A percentile compares a stretch with the other conserved stretches of the same genome.
phyloP scores from a whole-genome alignment of 2,329 filamentous ascomycete species.

The Escovopsis sp. region DNA sequence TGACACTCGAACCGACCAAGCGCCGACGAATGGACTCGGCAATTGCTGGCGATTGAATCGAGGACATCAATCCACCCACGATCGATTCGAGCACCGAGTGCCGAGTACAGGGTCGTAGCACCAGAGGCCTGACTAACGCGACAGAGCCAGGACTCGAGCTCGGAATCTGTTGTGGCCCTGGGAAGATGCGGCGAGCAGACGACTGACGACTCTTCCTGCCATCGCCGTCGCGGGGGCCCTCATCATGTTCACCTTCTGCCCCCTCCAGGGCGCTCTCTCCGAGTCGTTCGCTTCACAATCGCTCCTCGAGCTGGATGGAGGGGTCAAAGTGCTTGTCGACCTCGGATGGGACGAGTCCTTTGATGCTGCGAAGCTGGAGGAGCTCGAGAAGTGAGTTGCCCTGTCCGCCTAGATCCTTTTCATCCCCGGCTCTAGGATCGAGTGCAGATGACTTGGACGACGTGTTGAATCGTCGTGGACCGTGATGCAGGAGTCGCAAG shows the following conservation, averaged over 20 bases:
- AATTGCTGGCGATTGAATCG: too few species aligned
- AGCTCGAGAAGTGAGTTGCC: slow-evolving; percentile 80
- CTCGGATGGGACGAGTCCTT: slow-evolving; percentile 94
- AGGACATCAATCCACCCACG: too few species aligned
- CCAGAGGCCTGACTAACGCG: too few species aligned
- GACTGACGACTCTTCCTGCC: slow-evolving; percentile 4
- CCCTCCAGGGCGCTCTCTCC: slow-evolving; percentile 80
- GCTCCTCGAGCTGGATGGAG: slow-evolving; percentile 90
- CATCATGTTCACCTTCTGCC: slow-evolving; percentile 89
- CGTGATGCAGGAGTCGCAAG: too few species aligned
- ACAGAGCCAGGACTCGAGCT: neutral
- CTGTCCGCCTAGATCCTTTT: slow-evolving; percentile 1
- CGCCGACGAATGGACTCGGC: too few species aligned
- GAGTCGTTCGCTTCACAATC: slow-evolving; percentile 81
- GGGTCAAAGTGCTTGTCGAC: slow-evolving; percentile 87
- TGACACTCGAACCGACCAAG: neutral
- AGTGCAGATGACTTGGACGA: too few species aligned
- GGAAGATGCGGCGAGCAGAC: slow-evolving; percentile 3
- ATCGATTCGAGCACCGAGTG: too few species aligned
- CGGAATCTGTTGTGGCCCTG: neutral
- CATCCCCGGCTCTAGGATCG: too few species aligned
- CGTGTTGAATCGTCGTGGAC: too few species aligned
- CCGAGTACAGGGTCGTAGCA: too few species aligned
- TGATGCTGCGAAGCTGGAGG: slow-evolving; percentile 63
- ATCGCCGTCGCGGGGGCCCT: slow-evolving; percentile 5